These are phyloP conservation scores for Sparassis latifolia DNA, from an alignment of 1,284 basidiomycete species.

Conservation along the genomic window DNA sequence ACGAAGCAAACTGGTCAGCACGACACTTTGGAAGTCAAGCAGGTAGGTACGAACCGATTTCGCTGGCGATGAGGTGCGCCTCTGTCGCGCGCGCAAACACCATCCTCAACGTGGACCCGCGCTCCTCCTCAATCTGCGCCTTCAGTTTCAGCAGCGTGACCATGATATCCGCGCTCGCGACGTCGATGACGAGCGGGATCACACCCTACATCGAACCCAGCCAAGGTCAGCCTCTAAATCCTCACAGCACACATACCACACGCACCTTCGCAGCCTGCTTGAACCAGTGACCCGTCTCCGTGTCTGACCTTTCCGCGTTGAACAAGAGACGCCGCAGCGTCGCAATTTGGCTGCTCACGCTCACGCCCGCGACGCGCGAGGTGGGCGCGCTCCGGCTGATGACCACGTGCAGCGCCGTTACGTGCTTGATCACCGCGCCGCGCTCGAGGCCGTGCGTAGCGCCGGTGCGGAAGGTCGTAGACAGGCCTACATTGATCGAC, in stretches of 20 bases:
- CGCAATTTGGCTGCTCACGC: conserved; percentile 48
- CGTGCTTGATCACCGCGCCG: conserved; percentile 62
- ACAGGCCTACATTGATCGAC: conserved; percentile 51
- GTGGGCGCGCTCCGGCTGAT: conserved; percentile 40
- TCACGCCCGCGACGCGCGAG: conserved; percentile 26
- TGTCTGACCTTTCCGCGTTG: conserved; percentile 37
- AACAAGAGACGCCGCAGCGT: conserved; percentile 41
- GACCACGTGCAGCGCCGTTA: conserved; percentile 67
- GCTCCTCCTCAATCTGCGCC: conserved; percentile 57
- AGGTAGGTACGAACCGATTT: conserved; percentile 37
- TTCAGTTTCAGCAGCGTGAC: conserved; percentile 70
- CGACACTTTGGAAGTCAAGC: not conserved
- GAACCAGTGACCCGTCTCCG: conserved; percentile 41
- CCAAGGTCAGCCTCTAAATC: not conserved
- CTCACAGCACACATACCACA: not conserved
- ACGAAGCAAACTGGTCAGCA: conserved; percentile 20
- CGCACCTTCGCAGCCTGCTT: conserved; percentile 49
- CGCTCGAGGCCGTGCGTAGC: conserved; percentile 58
- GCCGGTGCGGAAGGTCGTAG: conserved; percentile 45
- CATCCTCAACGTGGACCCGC: conserved; percentile 50
- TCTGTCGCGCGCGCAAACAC: conserved; percentile 73
- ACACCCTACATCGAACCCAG: conserved; percentile 13
- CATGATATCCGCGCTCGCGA: conserved; percentile 47
- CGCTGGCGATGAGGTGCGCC: conserved; percentile 66
- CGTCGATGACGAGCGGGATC: conserved; percentile 46